Evolutionary conservation across 2,329 filamentous ascomycete genomes (phyloP).

Genomic region (Beauveria pseudobassiana): DNA sequence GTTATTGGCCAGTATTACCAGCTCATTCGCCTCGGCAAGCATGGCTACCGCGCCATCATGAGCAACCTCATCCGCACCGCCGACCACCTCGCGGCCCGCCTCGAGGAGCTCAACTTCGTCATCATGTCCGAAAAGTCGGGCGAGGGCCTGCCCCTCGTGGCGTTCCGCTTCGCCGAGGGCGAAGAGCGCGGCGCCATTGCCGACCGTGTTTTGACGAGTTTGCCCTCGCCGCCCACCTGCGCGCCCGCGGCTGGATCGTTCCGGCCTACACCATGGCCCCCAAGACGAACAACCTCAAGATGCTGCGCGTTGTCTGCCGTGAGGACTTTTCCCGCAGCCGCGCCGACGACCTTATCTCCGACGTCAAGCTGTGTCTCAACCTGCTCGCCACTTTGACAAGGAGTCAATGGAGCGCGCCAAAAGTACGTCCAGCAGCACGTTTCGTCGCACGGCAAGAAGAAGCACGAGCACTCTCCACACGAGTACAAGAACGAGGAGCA

Average conservation of each 20-base stretch:
- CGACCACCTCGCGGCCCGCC: slow-evolving; percentile 71
- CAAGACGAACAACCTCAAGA: slow-evolving; percentile 73
- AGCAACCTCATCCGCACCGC: slow-evolving; percentile 82
- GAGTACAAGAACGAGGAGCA: slow-evolving; percentile 64
- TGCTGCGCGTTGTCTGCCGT: slow-evolving; percentile 85
- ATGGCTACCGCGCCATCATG: slow-evolving; percentile 90
- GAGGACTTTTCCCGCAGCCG: slow-evolving; percentile 83
- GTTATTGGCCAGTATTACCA: slow-evolving; percentile 98
- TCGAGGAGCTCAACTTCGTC: slow-evolving; percentile 71
- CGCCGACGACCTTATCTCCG: slow-evolving; percentile 69
- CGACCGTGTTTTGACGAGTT: slow-evolving; percentile 66
- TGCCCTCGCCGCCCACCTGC: slow-evolving; percentile 73
- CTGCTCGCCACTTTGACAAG: slow-evolving; percentile 65
- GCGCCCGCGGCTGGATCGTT: slow-evolving; percentile 84
- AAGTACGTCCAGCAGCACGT: slow-evolving; percentile 55
- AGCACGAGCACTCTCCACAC: slow-evolving; percentile 36
- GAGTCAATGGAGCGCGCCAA: slow-evolving; percentile 63
- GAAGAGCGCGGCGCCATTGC: slow-evolving; percentile 41
- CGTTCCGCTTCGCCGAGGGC: slow-evolving; percentile 65
- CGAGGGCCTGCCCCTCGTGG: slow-evolving; percentile 77
- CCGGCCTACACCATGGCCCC: slow-evolving; percentile 97
- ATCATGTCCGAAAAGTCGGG: slow-evolving; percentile 80
- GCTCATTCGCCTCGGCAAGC: slow-evolving; percentile 87
- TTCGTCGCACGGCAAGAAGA: slow-evolving; percentile 40
- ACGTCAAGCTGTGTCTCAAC: slow-evolving; percentile 70